These are phyloP conservation scores for Linum tenue DNA, from an alignment of 345 rosid genomes.

Conservation along the genomic window DNA sequence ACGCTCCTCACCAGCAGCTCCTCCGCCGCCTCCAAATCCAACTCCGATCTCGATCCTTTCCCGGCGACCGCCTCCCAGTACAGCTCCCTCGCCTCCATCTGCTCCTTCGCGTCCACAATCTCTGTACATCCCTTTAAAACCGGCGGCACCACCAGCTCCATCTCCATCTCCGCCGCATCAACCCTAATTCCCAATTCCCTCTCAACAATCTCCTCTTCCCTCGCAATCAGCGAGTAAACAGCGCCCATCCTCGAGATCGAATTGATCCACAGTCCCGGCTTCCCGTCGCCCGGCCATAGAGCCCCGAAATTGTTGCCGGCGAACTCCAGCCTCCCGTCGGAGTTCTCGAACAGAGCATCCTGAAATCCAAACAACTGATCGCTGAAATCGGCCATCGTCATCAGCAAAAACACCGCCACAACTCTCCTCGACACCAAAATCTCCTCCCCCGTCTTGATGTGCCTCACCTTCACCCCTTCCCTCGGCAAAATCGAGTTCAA, in stretches of 20 bases:
- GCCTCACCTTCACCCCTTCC: constrained; percentile 47
- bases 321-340: constrained; percentile 58
- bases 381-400: constrained; percentile 94
- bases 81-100: constrained; percentile 52
- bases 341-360: constrained; percentile 53
- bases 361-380: constrained; percentile 77
- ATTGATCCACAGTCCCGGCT: constrained; percentile 82
- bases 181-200: constrained; percentile 31
- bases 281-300: constrained; percentile 87
- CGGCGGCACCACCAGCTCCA: constrained; percentile 72
- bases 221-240: constrained; percentile 43
- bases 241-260: constrained; percentile 80
- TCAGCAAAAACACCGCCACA: constrained; percentile 51
- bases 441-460: constrained; percentile 72
- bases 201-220: constrained; percentile 73
- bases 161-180: constrained; percentile 45
- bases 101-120: constrained; percentile 49
- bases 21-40: constrained; percentile 39
- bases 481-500: constrained; percentile 47
- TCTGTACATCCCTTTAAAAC: constrained; percentile 52
- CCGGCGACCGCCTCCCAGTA: constrained; percentile 75
- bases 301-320: constrained; percentile 42
- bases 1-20: constrained; percentile 34
- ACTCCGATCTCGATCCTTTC: constrained; percentile 28
- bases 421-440: constrained; percentile 56